These are phyloP conservation scores for Coniochaeta sp. DNA, from an alignment of 2,329 filamentous ascomycete species.

Conservation along the genomic window DNA sequence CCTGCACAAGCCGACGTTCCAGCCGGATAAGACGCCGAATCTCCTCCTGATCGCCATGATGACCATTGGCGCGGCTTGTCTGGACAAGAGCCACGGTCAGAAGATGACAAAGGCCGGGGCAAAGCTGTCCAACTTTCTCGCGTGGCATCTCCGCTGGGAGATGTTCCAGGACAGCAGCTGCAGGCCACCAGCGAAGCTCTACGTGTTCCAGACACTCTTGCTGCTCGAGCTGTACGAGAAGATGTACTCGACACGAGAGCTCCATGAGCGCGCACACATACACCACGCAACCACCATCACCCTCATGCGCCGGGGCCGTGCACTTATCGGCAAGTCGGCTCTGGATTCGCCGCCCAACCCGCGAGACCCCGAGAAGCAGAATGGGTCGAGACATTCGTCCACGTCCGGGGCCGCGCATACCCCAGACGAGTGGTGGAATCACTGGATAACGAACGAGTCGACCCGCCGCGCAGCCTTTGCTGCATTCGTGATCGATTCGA, in stretches of 20 bases:
- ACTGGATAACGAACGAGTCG: constrained; percentile 92
- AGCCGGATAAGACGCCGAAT: constrained; percentile 77
- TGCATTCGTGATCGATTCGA: constrained; percentile 91
- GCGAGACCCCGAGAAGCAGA: constrained; percentile 48
- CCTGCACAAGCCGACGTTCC: constrained; percentile 89
- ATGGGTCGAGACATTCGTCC: constrained; percentile 53
- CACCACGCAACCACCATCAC: constrained; percentile 95
- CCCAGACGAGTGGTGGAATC: constrained; percentile 86
- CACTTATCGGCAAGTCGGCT: constrained; percentile 77
- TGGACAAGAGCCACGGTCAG: constrained; percentile 74
- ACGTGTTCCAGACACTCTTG: constrained; percentile 88
- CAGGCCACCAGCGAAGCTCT: constrained; percentile 85
- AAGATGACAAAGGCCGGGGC: constrained; percentile 70
- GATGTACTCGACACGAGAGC: constrained; percentile 86
- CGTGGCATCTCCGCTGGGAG: constrained; percentile 91
- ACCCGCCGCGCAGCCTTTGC: constrained; percentile 86
- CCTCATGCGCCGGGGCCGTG: constrained; percentile 88
- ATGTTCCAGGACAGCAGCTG: constrained; percentile 90
- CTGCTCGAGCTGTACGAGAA: constrained; percentile 94
- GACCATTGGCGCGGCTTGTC: constrained; percentile 81
- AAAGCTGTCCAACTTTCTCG: constrained; percentile 80
- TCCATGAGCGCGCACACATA: constrained; percentile 93
- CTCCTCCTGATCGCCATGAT: constrained; percentile 83
- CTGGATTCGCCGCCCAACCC: constrained; percentile 76
- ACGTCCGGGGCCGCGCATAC: constrained; percentile 58